A percentile compares a stretch with the other conserved stretches of the same genome.
These are phyloP conservation scores for Afroboletus lepidellus DNA, from an alignment of 1,284 basidiomycete species.

Conservation along the genomic window DNA sequence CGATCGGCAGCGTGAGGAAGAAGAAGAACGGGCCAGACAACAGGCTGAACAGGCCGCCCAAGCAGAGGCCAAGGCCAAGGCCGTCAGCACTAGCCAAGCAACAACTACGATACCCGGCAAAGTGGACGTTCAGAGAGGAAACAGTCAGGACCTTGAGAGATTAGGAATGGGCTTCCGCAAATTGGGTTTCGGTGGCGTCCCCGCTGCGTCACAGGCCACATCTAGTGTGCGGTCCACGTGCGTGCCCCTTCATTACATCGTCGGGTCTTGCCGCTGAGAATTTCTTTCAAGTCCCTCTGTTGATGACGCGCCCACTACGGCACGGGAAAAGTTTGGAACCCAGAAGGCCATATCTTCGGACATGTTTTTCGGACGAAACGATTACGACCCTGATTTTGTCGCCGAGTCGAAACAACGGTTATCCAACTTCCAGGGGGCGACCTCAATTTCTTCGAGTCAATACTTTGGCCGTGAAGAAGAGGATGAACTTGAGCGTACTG, in stretches of 20 bases:
- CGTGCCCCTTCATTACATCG: slow-evolving; percentile 19
- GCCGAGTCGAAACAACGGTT: slow-evolving; percentile 83
- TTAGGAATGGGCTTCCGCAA: slow-evolving; percentile 80
- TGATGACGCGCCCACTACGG: slow-evolving; percentile 75
- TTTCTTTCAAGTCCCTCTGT: slow-evolving; percentile 25
- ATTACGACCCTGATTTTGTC: slow-evolving; percentile 77
- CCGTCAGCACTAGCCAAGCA: slow-evolving; percentile 26
- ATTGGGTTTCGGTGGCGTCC: slow-evolving; percentile 85
- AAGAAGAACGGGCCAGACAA: slow-evolving; percentile 59
- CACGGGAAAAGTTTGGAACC: slow-evolving; percentile 86
- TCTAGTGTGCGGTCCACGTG: slow-evolving; percentile 50
- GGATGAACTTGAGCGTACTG: slow-evolving; percentile 46
- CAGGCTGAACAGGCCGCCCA: slow-evolving; percentile 50
- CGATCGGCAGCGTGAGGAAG: slow-evolving; percentile 78
- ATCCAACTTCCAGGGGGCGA: slow-evolving; percentile 87
- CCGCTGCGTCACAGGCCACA: slow-evolving; percentile 49
- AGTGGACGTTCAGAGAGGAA: slow-evolving; percentile 34
- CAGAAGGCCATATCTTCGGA: slow-evolving; percentile 98
- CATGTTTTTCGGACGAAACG: slow-evolving; percentile 92
- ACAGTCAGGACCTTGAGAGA: slow-evolving; percentile 52
- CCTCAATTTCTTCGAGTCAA: slow-evolving; percentile 91
- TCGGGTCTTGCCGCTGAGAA: slow-evolving; percentile 1
- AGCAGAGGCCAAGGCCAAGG: slow-evolving; percentile 40
- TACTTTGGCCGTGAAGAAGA: slow-evolving; percentile 95
- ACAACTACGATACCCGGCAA: slow-evolving; percentile 27